Percentiles rank a stretch among this genome's conserved stretches.
Conservation (phyloP, 2,329 filamentous ascomycete genomes). For the Paecilomyces sp. region DNA sequence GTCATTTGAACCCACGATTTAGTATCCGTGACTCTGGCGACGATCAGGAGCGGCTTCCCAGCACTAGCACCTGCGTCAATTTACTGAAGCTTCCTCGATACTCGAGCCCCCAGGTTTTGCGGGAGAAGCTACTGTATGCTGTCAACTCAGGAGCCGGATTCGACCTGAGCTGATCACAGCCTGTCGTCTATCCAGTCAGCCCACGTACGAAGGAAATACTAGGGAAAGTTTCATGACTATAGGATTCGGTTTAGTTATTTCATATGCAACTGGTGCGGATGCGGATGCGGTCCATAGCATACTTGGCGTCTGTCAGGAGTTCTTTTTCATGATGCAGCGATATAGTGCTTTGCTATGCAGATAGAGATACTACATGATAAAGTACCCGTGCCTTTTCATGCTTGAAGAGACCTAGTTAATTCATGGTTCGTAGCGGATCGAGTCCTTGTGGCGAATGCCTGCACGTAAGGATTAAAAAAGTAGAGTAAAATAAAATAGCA, state of each 20-base stretch:
- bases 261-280: background rate
- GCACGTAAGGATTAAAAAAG: too few relatives aligned
- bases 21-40: conserved; percentile 77
- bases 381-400: background rate
- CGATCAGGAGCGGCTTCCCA: conserved; percentile 74
- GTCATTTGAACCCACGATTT: conserved; percentile 75
- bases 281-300: background rate
- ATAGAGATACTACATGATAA: background rate
- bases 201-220: background rate
- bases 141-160: conserved; percentile 88
- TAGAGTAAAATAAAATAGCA: too few relatives aligned
- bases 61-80: conserved; percentile 94
- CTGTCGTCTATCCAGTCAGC: background rate
- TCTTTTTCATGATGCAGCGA: background rate
- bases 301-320: background rate
- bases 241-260: conserved; percentile 1
- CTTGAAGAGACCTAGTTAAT: background rate
- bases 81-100: conserved; percentile 87
- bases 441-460: background rate
- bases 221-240: background rate
- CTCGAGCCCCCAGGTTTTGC: conserved; percentile 55
- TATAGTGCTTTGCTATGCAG: background rate
- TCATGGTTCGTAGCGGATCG: background rate
- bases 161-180: conserved; percentile 50
- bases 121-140: conserved; percentile 80